A percentile compares a stretch with the other conserved stretches of the same genome.
Conservation (phyloP, 2,329 filamentous ascomycete species). For the Teratosphaeria destructans region DNA sequence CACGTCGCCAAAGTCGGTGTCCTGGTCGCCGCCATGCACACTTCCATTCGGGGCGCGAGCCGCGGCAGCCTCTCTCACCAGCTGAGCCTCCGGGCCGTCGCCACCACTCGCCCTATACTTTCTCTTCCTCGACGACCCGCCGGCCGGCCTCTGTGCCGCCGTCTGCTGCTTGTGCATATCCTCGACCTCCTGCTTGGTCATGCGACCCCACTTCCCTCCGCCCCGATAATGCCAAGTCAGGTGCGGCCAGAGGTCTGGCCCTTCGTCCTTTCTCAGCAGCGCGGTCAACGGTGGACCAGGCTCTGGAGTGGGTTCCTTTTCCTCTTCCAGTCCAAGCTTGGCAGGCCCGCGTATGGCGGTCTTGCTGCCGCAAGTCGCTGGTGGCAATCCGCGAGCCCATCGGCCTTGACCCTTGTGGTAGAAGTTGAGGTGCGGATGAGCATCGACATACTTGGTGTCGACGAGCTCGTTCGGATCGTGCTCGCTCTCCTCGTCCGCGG, state of each 20-base stretch:
- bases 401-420: slow-evolving; percentile 22
- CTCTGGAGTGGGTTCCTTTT: slow-evolving; percentile 6
- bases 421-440: slow-evolving; percentile 19
- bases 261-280: slow-evolving; percentile 20
- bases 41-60: background rate
- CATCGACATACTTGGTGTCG: slow-evolving; percentile 15
- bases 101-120: background rate
- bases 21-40: background rate
- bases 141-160: slow-evolving; percentile 1
- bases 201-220: slow-evolving; percentile 23
- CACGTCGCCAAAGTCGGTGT: background rate
- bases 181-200: slow-evolving; percentile 16
- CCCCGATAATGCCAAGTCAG: slow-evolving; percentile 23
- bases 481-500: background rate
- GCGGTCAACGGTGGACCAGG: slow-evolving; percentile 13
- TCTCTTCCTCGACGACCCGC: slow-evolving; percentile 1
- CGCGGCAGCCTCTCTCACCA: slow-evolving; percentile 11
- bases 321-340: slow-evolving; percentile 6
- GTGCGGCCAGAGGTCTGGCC: slow-evolving; percentile 21
- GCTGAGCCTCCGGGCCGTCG: slow-evolving; percentile 15
- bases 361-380: slow-evolving; percentile 15
- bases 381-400: slow-evolving; percentile 21
- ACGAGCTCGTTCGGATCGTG: slow-evolving; percentile 7
- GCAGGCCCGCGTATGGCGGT: slow-evolving; percentile 21
- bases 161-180: slow-evolving; percentile 4